Evolutionary conservation across 2,329 filamentous ascomycete genomes (phyloP), one percentile per base, ranked within the genome.

Genomic region (Pyrenochaeta sp.): DNA sequence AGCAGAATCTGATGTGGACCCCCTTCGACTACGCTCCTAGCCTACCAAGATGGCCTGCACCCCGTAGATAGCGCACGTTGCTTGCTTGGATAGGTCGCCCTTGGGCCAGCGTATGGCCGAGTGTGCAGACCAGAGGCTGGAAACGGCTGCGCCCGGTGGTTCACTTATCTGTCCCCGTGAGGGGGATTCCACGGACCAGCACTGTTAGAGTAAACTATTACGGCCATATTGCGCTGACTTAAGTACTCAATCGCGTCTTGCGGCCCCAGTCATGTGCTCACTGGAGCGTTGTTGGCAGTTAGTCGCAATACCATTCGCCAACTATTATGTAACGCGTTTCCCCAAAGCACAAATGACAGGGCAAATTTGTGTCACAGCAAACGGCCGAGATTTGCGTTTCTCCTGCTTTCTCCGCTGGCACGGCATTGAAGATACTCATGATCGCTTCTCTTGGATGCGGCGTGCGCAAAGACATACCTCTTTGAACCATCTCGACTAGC

Each of bases 311-410:
- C 60, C 55, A 46, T 46, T 45, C 32, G 39, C 42, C 53, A 67
- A 61, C 69, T 67, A 75, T 75, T 75, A 75, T 61, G 66, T 75
- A 75, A 75, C 67, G 23, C 23, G 23, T 67, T 47, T 60, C 58
- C 59, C 58, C 58, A 63, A 66, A 63, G 60, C 55, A 60, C 60
- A 60, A 64, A 65, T 66, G 65, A 69, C 59, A 61, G 61, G 44
- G 30, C 60, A 60, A 41, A 53, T 61, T 57, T 46, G 59, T 72
- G 63, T 61, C 64, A 71, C 71, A 71, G 57, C 44, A 54, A 56
- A 53, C 53, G 48, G 55, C 52, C 53, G 37, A 60, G 51, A 21
- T 44, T 60, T 46, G 40, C 32, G 41, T 63, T 66, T 75, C 71
- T 75, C 72, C 71, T 72, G 64, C 9, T 57, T 59, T 75, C 71